Percentiles rank a stretch among this genome's conserved stretches.
Evolutionary conservation across 495 filamentous ascomycete genomes (phyloP).

Genomic region (Halenospora varia): DNA sequence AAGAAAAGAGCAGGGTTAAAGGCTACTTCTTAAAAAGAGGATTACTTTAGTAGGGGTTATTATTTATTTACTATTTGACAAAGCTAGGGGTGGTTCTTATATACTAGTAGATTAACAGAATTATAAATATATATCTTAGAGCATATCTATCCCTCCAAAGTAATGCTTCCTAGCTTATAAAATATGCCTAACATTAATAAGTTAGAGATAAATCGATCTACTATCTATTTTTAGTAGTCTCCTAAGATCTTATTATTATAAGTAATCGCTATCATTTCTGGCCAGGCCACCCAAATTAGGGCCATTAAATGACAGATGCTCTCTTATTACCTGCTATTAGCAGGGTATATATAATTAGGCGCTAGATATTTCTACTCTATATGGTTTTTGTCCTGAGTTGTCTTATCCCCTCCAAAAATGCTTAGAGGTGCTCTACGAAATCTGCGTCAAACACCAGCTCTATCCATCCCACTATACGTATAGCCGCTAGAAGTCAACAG

Average conservation of each 20-base stretch:
- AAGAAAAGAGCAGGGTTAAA: not conserved
- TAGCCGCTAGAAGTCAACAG: conserved; percentile 9
- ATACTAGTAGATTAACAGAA: too few species aligned
- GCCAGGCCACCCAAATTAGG: not conserved
- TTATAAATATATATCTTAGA: too few species aligned
- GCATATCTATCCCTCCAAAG: too few species aligned
- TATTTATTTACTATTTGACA: not conserved
- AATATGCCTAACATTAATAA: too few species aligned
- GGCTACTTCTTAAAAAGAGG: not conserved
- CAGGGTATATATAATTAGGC: not conserved
- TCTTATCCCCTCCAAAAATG: not conserved
- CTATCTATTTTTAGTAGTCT: not conserved
- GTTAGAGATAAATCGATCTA: not conserved
- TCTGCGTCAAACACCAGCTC: not conserved
- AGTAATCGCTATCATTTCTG: not conserved
- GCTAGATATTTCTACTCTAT: too few species aligned
- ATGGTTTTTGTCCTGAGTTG: not conserved
- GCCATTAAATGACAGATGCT: not conserved
- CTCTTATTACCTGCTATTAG: not conserved
- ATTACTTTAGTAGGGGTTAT: not conserved
- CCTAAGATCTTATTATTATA: not conserved
- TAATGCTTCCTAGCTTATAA: too few species aligned
- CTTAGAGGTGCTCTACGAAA: not conserved
- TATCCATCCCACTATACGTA: not conserved
- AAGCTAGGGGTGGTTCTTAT: too few species aligned